Evolutionary conservation across 2,329 filamentous ascomycete genomes (phyloP).

Genomic region (Diaporthe amygdali): DNA sequence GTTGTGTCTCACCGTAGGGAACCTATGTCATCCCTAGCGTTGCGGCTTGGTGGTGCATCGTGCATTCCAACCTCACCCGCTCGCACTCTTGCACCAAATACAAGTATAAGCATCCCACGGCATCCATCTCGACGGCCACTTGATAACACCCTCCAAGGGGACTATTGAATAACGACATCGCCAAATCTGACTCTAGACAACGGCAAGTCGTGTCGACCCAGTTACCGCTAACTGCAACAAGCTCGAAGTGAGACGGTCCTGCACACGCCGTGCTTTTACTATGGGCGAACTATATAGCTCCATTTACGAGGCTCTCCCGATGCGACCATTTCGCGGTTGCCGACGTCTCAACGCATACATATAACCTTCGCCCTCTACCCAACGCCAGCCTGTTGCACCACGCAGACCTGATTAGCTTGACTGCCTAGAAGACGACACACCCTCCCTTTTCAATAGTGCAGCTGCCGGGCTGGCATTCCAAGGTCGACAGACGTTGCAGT

Average conservation of each 20-base stretch:
- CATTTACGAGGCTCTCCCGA: background rate
- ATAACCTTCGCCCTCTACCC: background rate
- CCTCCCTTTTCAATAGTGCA: background rate
- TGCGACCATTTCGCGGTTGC: background rate
- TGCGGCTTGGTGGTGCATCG: background rate
- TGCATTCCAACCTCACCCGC: background rate
- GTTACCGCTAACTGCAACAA: background rate
- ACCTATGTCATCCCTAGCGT: background rate
- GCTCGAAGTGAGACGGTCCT: background rate
- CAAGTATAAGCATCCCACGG: background rate
- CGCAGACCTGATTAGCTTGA: background rate
- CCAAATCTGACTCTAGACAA: background rate
- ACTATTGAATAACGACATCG: background rate
- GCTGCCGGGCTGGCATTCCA: background rate
- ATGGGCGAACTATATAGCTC: background rate
- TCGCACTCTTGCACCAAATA: background rate
- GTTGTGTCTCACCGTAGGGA: background rate
- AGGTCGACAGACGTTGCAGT: background rate
- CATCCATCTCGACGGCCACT: background rate
- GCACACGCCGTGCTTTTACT: background rate
- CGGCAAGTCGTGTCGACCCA: background rate
- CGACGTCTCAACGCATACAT: background rate
- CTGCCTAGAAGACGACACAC: background rate
- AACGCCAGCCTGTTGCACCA: background rate
- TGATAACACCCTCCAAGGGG: background rate